Evolutionary conservation across 441 rosid species (phyloP), one percentile per base, ranked within the genome.

Genomic region (Capsella rubella): DNA sequence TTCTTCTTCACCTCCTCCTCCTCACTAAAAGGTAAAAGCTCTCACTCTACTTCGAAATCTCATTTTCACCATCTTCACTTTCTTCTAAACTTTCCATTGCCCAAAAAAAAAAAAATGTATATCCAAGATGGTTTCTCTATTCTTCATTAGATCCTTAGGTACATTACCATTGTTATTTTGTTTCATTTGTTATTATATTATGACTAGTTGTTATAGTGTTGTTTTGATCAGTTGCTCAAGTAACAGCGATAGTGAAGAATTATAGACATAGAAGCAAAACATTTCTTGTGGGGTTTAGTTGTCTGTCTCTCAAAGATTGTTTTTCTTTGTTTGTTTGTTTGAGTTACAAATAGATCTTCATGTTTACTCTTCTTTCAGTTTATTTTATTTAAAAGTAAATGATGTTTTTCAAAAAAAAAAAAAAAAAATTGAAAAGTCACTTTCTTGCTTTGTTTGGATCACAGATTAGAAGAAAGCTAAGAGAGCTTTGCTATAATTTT

Each of bases 261-360:
- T 13, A 54, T 37, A 43, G 21, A 69, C 64, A 76, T 63, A 8
- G 14, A 46, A 4, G 54, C 66, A 29, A 1, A 55, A 46, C 55
- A 49, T 63, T 70, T 54, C 75, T 64, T 70, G 79, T 76, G 56
- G 75, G 75, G 75, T 70, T 76, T 49, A 69, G 2, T 13, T 69
- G 75, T 76, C 61, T 69, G 75, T 76, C 61, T 76, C 66, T 62
- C 64, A 60, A 53, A 75, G 73, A 13, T 45, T 8, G 1, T 4
- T 64, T 27, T 0, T 6, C 8, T 34, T 29, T 29, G 1, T 6
- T 34, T 34, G 37, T 27, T 40, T 54, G 50, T 25, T 52, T 31
- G 55, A 25, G 5, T 43, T 40, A 63, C 39, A 63, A 6, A 35
- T 63, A 28, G 67, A 76, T 76, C 79, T 69, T 76, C 72, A 64